Evolutionary conservation across 371 early-diverging fungal species (phyloP), one percentile per base, ranked within the genome.

Genomic region (Circinella minor): DNA sequence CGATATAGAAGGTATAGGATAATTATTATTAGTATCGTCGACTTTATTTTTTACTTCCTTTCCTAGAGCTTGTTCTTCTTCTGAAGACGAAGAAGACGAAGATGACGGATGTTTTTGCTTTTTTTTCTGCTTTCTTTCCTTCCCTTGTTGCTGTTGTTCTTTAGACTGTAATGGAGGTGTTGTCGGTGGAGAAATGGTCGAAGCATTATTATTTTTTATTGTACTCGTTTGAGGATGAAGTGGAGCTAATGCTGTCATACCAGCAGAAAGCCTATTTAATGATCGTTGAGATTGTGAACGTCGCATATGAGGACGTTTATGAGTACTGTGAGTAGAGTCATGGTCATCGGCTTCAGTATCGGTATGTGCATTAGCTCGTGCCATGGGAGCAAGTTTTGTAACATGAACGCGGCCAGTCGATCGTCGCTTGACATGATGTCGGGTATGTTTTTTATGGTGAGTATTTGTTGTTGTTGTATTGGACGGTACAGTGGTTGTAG

Each of bases 401-500:
- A 83, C 84, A 74, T 83, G 84, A 11, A 83, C 84, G 61, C 81
- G 72, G 6, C 84, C 81, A 68, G 78, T 76, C 3, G 84, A 83
- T 48, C 80, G 69, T 67, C 84, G 77, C 57, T 83, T 83, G 49
- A 83, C 80, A 72, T 83, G 84, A 71, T 83, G 84, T 60, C 81
- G 72, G 36, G 47, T 68, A 62, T 73, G 77, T 49, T 79, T 79
- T 39, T 75, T 75, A 65, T 81, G 76, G 9, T 66, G 17, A 1
- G 73, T 60, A 14, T 57, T n/a, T 36, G 46, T 46, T 46, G 55
- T 43, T 27, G 65, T 60, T n/a, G 60, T 62, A 43, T 10, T 65
- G 17, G 63, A 17, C 11, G 62, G 63, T 48, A 59, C 18, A 3
- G 65, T 14, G 0, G 34, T 57, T 7, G 57, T 57, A n/a, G 57